phyloP scores from a whole-genome alignment of 768 basidiomycete species.

The Clitopilus hobsonii region DNA sequence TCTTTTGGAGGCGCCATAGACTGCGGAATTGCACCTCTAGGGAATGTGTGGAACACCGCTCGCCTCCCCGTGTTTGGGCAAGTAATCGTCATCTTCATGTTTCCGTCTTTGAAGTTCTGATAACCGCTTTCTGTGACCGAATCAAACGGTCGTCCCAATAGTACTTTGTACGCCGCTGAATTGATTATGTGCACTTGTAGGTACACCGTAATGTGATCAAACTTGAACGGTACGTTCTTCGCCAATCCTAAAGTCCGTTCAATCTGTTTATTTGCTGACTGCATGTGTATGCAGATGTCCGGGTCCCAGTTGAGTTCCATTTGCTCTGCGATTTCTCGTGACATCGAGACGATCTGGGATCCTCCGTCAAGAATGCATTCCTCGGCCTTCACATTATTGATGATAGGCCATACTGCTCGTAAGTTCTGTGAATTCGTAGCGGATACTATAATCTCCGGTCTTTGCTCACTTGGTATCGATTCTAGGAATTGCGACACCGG shows the following conservation, averaged over 20 bases:
- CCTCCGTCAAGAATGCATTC: slow-evolving; percentile 17
- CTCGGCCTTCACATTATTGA: neutral
- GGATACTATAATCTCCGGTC: neutral
- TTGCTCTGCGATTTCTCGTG: slow-evolving; percentile 11
- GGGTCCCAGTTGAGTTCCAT: slow-evolving; percentile 15
- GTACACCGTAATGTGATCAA: slow-evolving; percentile 18
- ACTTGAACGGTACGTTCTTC: slow-evolving; percentile 16
- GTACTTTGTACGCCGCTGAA: slow-evolving; percentile 17
- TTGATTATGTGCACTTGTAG: slow-evolving; percentile 22
- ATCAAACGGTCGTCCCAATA: slow-evolving; percentile 22
- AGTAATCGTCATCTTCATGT: slow-evolving; percentile 13
- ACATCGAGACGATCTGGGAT: slow-evolving; percentile 20
- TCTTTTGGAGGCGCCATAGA: neutral
- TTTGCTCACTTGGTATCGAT: neutral
- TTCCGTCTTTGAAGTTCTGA: slow-evolving; percentile 12
- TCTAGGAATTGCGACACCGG: neutral
- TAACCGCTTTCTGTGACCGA: slow-evolving; percentile 10
- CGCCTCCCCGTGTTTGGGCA: slow-evolving; percentile 13
- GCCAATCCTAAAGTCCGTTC: slow-evolving; percentile 17
- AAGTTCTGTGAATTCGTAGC: neutral
- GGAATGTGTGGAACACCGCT: slow-evolving; percentile 10
- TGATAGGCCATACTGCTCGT: neutral
- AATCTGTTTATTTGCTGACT: slow-evolving; percentile 16
- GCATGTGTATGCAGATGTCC: slow-evolving; percentile 14
- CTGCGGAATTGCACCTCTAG: slow-evolving; percentile 3